Conservation (phyloP, 441 rosid genomes). For the Populus hybrid region DNA sequence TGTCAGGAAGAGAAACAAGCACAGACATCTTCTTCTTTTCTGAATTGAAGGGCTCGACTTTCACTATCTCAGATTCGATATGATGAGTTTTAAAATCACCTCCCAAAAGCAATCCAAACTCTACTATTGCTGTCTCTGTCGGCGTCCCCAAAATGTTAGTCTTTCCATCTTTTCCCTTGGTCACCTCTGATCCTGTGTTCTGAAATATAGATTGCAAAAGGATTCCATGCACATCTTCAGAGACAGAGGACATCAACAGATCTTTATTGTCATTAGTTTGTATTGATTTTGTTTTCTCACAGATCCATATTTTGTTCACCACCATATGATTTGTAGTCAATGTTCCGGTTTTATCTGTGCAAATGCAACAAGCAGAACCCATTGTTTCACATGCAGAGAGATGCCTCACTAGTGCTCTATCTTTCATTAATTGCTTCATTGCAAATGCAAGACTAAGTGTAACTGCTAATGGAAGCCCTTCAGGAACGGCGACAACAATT, state of each 20-base stretch:
- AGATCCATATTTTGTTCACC: slow-evolving; percentile 43
- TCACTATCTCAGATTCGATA: slow-evolving; percentile 38
- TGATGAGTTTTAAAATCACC: slow-evolving; percentile 45
- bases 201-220: slow-evolving; percentile 59
- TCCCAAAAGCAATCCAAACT: slow-evolving; percentile 59
- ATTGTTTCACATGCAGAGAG: slow-evolving; percentile 53
- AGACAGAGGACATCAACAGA: slow-evolving; percentile 27
- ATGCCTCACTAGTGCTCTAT: slow-evolving; percentile 44
- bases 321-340: slow-evolving; percentile 45
- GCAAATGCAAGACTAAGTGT: slow-evolving; percentile 57
- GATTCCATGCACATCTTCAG: slow-evolving; percentile 32
- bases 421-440: slow-evolving; percentile 52
- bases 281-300: slow-evolving; percentile 33
- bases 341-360: slow-evolving; percentile 55
- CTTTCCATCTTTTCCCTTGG: slow-evolving; percentile 52
- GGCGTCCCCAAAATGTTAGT: slow-evolving; percentile 55
- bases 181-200: slow-evolving; percentile 59
- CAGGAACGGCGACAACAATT: slow-evolving; percentile 58
- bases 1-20: slow-evolving; percentile 44
- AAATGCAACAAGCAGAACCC: slow-evolving; percentile 51
- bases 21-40: slow-evolving; percentile 66
- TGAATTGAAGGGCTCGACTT: slow-evolving; percentile 67
- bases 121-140: slow-evolving; percentile 62
- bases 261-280: slow-evolving; percentile 19
- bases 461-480: slow-evolving; percentile 58